Base-by-base conservation (phyloP, 805 yeast species). In the Priceomyces melissophilus region DNA sequence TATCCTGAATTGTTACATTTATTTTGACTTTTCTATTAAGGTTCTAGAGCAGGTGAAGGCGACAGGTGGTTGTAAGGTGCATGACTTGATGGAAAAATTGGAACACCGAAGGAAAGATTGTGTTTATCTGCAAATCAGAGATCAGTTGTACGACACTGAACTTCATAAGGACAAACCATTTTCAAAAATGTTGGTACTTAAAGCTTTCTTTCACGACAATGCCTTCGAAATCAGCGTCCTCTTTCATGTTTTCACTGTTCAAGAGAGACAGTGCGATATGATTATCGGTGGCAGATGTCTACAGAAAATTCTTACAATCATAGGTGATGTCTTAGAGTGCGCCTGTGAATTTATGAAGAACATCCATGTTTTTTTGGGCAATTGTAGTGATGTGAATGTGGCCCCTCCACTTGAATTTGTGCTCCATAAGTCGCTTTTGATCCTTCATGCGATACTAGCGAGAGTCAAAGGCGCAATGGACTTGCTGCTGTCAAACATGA, bases 231-330 rank as follows among this genome's bases (percentile, higher is more conserved):
- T 57, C 30, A 41, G 60, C 2, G 36, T 61, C 2, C 54, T 42
- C 26, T 55, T 53, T 30, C 61, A 58, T 40, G 46, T 60, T 32
- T 58, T 49, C 43, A 48, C 53, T 40, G 49, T 54, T 39, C 62
- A 59, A 35, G 67, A 62, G 43, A 42, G 46, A 12, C 41, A 44
- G 30, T 46, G 48, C 11, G 48, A 59, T 35, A 39, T 43, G 14
- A 53, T 51, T 12, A 41, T 51, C 37, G 55, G 61, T 0, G 59
- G 48, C 46, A 57, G 42, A 40, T 62, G 54, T 35, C 36, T 60
- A 26, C 59, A 57, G 43, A 63, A 61, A 37, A 39, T 58, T 6
- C 10, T 57, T 15, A 37, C 40, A 5, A 43, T 54, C 5, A 38
- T 50, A 2, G 31, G 38, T 26, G 57, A 51, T n/a, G 38, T 57